Conservation (phyloP, 768 basidiomycete species). For the Mycena indigotica region DNA sequence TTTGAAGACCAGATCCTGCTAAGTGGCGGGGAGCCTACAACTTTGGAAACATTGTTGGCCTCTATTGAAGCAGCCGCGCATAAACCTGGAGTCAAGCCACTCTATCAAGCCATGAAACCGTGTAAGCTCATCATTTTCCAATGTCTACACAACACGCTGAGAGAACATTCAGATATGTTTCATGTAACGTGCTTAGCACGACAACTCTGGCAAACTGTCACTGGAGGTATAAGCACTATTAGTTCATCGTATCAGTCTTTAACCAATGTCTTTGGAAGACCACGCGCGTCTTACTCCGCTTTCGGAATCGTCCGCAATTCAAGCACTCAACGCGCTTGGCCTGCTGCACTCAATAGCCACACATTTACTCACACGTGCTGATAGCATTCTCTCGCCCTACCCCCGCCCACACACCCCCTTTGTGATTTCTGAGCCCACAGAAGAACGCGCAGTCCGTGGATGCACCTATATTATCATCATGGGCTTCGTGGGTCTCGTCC, state of each 20-base stretch:
- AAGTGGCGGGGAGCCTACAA: not conserved
- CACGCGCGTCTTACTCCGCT: no score
- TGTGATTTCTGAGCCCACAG: not conserved
- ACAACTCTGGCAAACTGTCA: not conserved
- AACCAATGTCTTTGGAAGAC: no score
- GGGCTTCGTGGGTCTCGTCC: not conserved
- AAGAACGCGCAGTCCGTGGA: not conserved
- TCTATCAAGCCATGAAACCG: not conserved
- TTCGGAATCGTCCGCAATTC: no score
- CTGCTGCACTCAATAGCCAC: no score
- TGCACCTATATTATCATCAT: not conserved
- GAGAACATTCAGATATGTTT: not conserved
- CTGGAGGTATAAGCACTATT: no score
- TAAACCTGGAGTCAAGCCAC: not conserved
- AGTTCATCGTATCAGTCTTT: no score
- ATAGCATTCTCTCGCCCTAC: no score
- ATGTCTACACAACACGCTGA: no score
- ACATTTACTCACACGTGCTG: no score
- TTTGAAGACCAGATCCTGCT: constrained; percentile 9
- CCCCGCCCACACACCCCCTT: not conserved
- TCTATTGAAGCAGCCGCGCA: not conserved
- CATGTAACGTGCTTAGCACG: not conserved
- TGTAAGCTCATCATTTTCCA: not conserved
- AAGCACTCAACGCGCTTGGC: no score
- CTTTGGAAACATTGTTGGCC: not conserved